Percentiles rank a stretch among this genome's conserved stretches.
These are phyloP conservation scores for Kurtzmaniella cleridarum DNA, from an alignment of 805 yeast genomes.

Conservation along the genomic window DNA sequence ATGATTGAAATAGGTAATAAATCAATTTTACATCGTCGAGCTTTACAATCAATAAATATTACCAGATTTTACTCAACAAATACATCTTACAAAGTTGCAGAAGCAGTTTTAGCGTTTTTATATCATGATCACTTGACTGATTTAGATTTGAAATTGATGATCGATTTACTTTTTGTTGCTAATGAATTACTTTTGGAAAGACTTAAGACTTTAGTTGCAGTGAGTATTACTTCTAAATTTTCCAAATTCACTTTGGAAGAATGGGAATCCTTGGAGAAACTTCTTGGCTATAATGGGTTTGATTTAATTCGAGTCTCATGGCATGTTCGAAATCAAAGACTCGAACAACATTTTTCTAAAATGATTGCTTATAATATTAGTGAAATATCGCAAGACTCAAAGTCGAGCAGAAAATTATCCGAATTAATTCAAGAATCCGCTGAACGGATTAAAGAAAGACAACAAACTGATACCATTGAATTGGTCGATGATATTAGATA, in stretches of 20 bases:
- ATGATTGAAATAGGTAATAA: slow-evolving; percentile 6
- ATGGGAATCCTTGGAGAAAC: slow-evolving; percentile 11
- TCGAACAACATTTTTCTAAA: slow-evolving; percentile 61
- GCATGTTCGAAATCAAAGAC: slow-evolving; percentile 57
- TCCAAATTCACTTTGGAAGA: slow-evolving; percentile 14
- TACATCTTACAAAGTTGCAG: slow-evolving; percentile 30
- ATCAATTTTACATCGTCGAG: too few species aligned
- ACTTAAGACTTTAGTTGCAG: slow-evolving; percentile 60
- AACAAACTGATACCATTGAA: slow-evolving; percentile 77
- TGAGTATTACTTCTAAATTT: slow-evolving; percentile 33
- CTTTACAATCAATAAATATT: too few species aligned
- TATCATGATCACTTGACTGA: slow-evolving; percentile 53
- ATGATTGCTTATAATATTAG: slow-evolving; percentile 47
- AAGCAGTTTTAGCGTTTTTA: slow-evolving; percentile 47
- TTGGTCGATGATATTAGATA: slow-evolving; percentile 72
- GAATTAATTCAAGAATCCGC: slow-evolving; percentile 42
- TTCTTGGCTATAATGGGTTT: slow-evolving; percentile 37
- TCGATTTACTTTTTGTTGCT: slow-evolving; percentile 55
- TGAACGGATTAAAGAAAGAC: slow-evolving; percentile 49
- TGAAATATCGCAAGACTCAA: slow-evolving; percentile 24
- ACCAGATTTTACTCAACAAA: slow-evolving; percentile 7
- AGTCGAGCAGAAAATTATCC: slow-evolving; percentile 19
- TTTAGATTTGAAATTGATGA: slow-evolving; percentile 44
- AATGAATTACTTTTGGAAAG: slow-evolving; percentile 58
- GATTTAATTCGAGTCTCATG: slow-evolving; percentile 62